phyloP scores from a whole-genome alignment of 2,329 filamentous ascomycete species.

The Trichoderma cornu-damae region DNA sequence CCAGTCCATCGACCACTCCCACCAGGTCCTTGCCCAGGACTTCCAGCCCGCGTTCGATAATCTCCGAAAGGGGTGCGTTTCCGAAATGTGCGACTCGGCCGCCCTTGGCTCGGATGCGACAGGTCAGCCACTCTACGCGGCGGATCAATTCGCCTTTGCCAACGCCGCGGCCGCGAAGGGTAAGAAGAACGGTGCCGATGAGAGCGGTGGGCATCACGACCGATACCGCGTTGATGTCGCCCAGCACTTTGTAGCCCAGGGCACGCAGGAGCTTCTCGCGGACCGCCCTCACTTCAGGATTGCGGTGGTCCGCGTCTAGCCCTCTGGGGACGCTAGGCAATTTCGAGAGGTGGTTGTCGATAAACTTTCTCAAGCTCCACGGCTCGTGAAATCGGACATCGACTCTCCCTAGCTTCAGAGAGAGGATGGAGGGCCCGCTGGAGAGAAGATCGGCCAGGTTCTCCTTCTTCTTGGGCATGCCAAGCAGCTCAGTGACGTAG shows the following conservation, averaged over 20 bases:
- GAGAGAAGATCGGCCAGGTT: conserved; percentile 87
- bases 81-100: conserved; percentile 93
- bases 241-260: conserved; percentile 84
- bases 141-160: conserved; percentile 80
- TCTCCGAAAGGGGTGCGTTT: conserved; percentile 68
- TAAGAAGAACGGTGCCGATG: conserved; percentile 89
- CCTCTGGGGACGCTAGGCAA: conserved; percentile 41
- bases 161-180: conserved; percentile 83
- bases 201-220: conserved; percentile 98
- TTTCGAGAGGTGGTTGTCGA: conserved; percentile 66
- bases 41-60: conserved; percentile 84
- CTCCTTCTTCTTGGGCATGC: conserved; percentile 92
- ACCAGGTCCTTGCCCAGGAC: conserved; percentile 88
- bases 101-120: conserved; percentile 75
- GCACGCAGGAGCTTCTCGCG: conserved; percentile 74
- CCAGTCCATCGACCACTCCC: conserved; percentile 69
- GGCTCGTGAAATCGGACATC: conserved; percentile 96
- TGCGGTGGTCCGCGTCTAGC: conserved; percentile 42
- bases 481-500: conserved; percentile 89
- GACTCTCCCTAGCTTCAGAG: conserved; percentile 80
- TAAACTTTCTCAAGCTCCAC: conserved; percentile 81
- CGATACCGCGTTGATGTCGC: conserved; percentile 91
- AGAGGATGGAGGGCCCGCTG: conserved; percentile 77
- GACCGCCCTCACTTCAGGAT: conserved; percentile 47
- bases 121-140: conserved; percentile 84